These are phyloP conservation scores for Fusarium illudens DNA, from an alignment of 2,329 filamentous ascomycete genomes.

Conservation along the genomic window DNA sequence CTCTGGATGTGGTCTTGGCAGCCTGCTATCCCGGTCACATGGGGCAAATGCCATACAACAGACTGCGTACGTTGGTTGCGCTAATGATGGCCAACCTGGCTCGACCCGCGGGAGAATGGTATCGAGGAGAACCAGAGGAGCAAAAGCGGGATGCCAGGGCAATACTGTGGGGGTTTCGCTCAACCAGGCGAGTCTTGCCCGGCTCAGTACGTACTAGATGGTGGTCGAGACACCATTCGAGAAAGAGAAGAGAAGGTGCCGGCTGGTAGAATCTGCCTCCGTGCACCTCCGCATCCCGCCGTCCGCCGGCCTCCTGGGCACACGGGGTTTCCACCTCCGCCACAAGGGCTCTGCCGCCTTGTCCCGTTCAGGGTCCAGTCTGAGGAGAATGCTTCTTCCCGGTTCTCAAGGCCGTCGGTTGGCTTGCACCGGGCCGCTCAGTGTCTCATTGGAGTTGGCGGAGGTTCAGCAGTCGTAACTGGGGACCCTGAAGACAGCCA, in stretches of 20 bases:
- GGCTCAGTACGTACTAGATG: neutral
- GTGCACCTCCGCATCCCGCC: constrained; percentile 10
- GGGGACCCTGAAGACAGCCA: neutral
- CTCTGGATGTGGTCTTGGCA: constrained; percentile 1
- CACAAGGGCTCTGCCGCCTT: constrained; percentile 12
- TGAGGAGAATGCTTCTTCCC: constrained; percentile 4
- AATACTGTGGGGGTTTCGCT: neutral
- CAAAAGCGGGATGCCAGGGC: neutral
- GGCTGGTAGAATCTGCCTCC: neutral
- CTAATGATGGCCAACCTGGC: neutral
- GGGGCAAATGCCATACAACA: neutral
- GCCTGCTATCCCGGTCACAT: neutral
- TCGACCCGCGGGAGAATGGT: neutral
- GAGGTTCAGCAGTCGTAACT: neutral
- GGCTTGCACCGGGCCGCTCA: constrained; percentile 1
- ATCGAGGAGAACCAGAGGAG: neutral
- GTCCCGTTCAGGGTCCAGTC: neutral
- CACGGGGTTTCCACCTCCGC: constrained; percentile 8
- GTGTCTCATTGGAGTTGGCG: neutral
- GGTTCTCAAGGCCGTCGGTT: neutral
- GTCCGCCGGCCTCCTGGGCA: constrained; percentile 7
- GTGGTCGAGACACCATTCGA: constrained; percentile 1
- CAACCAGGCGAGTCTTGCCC: neutral
- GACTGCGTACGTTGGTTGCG: neutral
- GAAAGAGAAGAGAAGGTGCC: neutral